phyloP scores from a whole-genome alignment of 139 green algal genomes.

The Ettlia oleoabundans region DNA sequence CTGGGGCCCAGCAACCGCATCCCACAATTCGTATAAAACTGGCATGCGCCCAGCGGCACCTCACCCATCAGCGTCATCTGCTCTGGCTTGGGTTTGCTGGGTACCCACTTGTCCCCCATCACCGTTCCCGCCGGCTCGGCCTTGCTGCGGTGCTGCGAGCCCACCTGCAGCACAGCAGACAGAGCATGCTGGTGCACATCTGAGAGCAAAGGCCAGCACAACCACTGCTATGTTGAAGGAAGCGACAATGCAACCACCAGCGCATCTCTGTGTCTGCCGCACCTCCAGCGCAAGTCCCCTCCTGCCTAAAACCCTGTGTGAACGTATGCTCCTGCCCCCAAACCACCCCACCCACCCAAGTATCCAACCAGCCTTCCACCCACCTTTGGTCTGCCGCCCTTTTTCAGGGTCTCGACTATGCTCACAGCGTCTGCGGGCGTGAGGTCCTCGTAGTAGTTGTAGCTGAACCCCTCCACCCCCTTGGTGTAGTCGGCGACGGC shows the following conservation, averaged over 20 bases:
- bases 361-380: background rate
- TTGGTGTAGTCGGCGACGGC: conserved; percentile 91
- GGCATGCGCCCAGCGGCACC: too few species aligned
- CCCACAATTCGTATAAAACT: background rate
- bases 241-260: too few species aligned
- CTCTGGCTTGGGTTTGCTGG: conserved; percentile 19
- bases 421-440: conserved; percentile 78
- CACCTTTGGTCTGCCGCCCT: conserved; percentile 74
- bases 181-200: background rate
- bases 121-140: conserved; percentile 81
- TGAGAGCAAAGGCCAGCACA: too few species aligned
- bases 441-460: conserved; percentile 97
- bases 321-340: background rate
- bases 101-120: conserved; percentile 74
- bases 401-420: conserved; percentile 85
- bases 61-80: conserved; percentile 57
- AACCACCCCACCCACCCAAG: background rate
- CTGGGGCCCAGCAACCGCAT: background rate
- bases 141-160: conserved; percentile 80
- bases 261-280: too few species aligned
- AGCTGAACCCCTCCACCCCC: conserved; percentile 85
- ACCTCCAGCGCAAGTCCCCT: background rate
- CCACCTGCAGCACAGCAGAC: conserved; percentile 50
- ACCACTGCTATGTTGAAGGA: too few species aligned
- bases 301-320: background rate